Base-by-base conservation (phyloP, 768 basidiomycete genomes). In the Termitomyces sp. region DNA sequence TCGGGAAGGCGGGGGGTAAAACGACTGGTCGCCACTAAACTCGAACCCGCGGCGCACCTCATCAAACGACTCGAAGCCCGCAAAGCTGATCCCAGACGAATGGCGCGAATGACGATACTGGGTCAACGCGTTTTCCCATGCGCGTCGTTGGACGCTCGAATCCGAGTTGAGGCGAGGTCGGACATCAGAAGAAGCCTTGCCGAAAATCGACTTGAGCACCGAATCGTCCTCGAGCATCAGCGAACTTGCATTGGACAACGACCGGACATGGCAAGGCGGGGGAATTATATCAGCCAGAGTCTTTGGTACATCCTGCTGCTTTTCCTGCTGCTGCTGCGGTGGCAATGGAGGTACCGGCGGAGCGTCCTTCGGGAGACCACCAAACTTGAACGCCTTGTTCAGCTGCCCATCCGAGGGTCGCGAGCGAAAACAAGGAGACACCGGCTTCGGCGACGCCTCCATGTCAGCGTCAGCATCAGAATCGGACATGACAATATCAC, bases 31-130 rank as follows among this genome's bases (percentile, higher is more conserved):
- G 8, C 80, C 75, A 28, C 76, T 76, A 68, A 88, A 91, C 66
- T 92, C 90, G 60, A 91, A 92, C 1, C 85, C 88, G 51, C 88
- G 80, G 31, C 89, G 75, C n/a, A 91, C 81, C 65, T 90, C 90
- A 20, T 86, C 85, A 61, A 90, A 92, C 0, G 87, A 86, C 47
- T 86, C 84, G 16, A 91, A 77, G 0, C 90, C 89, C 4, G 73
- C 76, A 62, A 92, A 92, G 67, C 88, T 90, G 51, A 81, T 66
- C 3, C 71, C 81, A 0, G 88, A 90, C 3, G 75, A 69, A 31
- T 74, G 74, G 6, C 79, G 67, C 1, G 81, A 77, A 45, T 72
- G 73, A 6, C 69, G 64, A 64, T 66, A 64, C 24, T 58, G 64
- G 60, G 65, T 13, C 28, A 47, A 49, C 6, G 44, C 39, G 15